phyloP scores from a whole-genome alignment of 176 grass and related monocot species.

The Raddia guianensis region DNA sequence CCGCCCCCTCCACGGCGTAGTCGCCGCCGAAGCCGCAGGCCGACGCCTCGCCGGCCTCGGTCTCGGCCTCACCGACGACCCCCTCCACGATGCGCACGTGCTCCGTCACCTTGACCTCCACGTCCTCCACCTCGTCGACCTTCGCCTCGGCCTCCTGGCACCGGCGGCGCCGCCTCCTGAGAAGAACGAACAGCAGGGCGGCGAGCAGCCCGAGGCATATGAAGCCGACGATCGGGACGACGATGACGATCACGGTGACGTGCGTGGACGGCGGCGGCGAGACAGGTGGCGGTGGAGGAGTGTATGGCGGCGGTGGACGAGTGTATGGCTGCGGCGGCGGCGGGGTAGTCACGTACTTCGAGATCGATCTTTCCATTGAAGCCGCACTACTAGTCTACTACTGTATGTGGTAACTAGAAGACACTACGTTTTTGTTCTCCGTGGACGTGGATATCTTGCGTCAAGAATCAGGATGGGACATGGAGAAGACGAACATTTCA shows the following conservation, averaged over 20 bases:
- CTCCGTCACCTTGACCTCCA: slow-evolving; percentile 41
- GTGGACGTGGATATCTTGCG: neutral
- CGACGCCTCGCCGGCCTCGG: neutral
- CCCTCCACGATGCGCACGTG: slow-evolving; percentile 41
- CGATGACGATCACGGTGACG: slow-evolving; percentile 29
- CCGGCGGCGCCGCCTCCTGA: slow-evolving; percentile 5
- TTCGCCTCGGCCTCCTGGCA: slow-evolving; percentile 7
- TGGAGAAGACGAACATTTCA: neutral
- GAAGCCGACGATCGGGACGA: slow-evolving; percentile 36
- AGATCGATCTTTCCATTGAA: neutral
- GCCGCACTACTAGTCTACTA: neutral
- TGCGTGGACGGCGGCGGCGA: slow-evolving; percentile 14
- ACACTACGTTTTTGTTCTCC: slow-evolving; percentile 2
- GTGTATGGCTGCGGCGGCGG: neutral
- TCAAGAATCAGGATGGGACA: slow-evolving; percentile 3
- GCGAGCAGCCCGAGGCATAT: slow-evolving; percentile 25
- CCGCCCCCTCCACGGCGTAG: neutral
- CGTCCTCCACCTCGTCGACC: slow-evolving; percentile 38
- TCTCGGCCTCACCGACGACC: slow-evolving; percentile 18
- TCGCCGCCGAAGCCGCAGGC: slow-evolving; percentile 4
- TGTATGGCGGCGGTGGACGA: neutral
- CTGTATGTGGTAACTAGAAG: neutral
- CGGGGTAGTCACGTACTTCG: neutral
- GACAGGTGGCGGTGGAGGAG: neutral
- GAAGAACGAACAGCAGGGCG: slow-evolving; percentile 21